Base-by-base conservation (phyloP, 1,139 yeast species). In the Meyerozyma elateridarum region DNA sequence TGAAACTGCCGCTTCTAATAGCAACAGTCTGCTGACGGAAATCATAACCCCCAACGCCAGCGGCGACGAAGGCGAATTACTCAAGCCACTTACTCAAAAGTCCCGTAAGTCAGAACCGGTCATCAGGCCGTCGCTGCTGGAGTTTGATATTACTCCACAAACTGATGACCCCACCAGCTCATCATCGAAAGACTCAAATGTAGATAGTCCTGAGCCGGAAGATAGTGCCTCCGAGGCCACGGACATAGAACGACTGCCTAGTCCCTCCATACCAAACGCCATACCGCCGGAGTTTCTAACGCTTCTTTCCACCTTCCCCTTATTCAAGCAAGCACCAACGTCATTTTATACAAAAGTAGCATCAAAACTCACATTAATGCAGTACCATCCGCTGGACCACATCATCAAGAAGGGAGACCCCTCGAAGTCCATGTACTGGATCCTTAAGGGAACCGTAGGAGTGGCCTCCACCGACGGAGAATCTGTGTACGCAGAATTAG, bases 351-450 rank as follows among this genome's bases (percentile, higher is more conserved):
- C 68, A 25, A 76, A 76, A 22, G 66, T 82, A 4, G 79, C 80
- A 0, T 63, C 77, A 25, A 72, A 75, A 36, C 60, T 82, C 20
- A 70, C 72, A 33, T 62, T 80, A 6, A 70, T 78, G 39, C 79
- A 74, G 35, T 75, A 69, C 40, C 78, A 76, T 37, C 79, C 88
- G 0, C 85, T 78, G 45, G 82, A 77, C 39, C 78, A 73, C 48
- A 76, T 82, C 25, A 76, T 81, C 31, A 76, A 76, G 37, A 76
- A 68, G 42, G 89, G 89, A 2, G 88, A 81, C 45, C 80, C 79
- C 2, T 78, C 87, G n/a, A 73, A 70, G 42, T 73, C 89, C 17
- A 80, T 83, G 85, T 82, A 81, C 49, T 81, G 89, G 88, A 78
- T 83, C 24, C 56, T 83, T 11, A 73, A 81, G 46, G 93, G 93